Evolutionary conservation across 305 asterid genomes (phyloP).

Genomic region (Solanum hybrid): DNA sequence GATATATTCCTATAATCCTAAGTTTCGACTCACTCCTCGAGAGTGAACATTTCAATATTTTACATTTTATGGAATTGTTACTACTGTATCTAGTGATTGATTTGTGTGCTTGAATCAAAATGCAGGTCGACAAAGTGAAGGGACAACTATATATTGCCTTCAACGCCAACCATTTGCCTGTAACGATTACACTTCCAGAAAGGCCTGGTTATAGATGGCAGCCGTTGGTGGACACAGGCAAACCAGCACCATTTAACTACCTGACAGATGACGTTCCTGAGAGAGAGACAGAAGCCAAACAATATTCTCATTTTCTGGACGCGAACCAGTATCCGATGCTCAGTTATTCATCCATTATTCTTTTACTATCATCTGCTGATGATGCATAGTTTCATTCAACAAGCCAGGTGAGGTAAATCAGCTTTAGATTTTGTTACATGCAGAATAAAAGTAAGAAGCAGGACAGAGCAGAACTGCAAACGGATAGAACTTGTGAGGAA

Average conservation of each 20-base stretch:
- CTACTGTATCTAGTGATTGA: not conserved
- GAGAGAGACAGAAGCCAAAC: slow-evolving; percentile 3
- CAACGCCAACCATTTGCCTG: slow-evolving; percentile 71
- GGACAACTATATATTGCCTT: slow-evolving; percentile 75
- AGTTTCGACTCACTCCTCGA: not conserved
- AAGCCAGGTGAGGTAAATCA: too few species aligned
- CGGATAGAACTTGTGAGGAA: too few species aligned
- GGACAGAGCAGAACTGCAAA: too few species aligned
- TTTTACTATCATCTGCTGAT: too few species aligned
- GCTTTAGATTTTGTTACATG: too few species aligned
- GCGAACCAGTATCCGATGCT: too few species aligned
- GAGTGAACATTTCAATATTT: not conserved
- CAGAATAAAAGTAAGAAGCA: too few species aligned
- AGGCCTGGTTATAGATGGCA: slow-evolving; percentile 77
- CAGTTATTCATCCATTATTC: too few species aligned
- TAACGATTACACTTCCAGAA: slow-evolving; percentile 55
- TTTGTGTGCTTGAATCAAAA: not conserved
- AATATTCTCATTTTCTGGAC: too few species aligned
- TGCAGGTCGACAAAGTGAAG: slow-evolving; percentile 67
- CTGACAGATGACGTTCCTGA: slow-evolving; percentile 40
- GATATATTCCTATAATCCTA: not conserved
- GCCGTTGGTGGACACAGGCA: slow-evolving; percentile 83
- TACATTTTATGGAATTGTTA: not conserved
- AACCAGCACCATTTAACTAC: slow-evolving; percentile 71
- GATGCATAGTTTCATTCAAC: too few species aligned